Evolutionary conservation across 306 rosid genomes (phyloP), one percentile per base, ranked within the genome.

Genomic region (Datisca glomerata): DNA sequence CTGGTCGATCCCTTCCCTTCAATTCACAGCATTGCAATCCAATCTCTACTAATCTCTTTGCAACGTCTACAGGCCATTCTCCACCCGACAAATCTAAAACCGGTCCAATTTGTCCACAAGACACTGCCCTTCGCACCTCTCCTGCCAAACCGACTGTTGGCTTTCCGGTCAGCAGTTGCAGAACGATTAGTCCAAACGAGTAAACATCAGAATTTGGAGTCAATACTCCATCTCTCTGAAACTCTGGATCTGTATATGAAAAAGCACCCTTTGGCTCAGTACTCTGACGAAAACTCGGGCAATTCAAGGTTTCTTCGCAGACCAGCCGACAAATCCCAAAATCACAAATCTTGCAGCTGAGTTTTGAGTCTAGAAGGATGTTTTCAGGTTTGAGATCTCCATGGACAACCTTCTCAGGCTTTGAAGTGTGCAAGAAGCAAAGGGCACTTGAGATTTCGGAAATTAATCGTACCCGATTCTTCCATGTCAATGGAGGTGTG

Each of bases 371-470:
- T 31, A 86, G 69, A 8, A 68, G 70, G 51, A 86, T 65, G 47
- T 48, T 73, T 51, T 67, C 81, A 13, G 75, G 96, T 51, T 74
- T 86, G 62, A 81, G 72, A 61, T 75, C 70, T 49, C 96, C 94
- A 51, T 86, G 96, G 58, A 78, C 68, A 52, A 76, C 68, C 54
- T 69, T 67, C 35, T 86, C 86, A 17, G 94, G 94, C 43, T 75
- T 76, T 23, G 76, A 78, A 21, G 86, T 75, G 69, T 86, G 96
- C 68, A 86, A 71, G 74, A 86, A 78, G 77, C 81, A 75, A 47
- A 86, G 96, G 33, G 79, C 96, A 44, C 84, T 81, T n/a, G 86
- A 68, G 0, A 75, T 81, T 66, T 86, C 86, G 9, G 92, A 66
- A 59, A 86, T 66, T 63, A 86, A 63, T 20, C 71, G 72, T 34